Percentiles rank a stretch among this genome's conserved stretches.
phyloP scores from a whole-genome alignment of 225 moss, liverwort and hornwort genomes.

The Pseudisothecium myosuroides region DNA sequence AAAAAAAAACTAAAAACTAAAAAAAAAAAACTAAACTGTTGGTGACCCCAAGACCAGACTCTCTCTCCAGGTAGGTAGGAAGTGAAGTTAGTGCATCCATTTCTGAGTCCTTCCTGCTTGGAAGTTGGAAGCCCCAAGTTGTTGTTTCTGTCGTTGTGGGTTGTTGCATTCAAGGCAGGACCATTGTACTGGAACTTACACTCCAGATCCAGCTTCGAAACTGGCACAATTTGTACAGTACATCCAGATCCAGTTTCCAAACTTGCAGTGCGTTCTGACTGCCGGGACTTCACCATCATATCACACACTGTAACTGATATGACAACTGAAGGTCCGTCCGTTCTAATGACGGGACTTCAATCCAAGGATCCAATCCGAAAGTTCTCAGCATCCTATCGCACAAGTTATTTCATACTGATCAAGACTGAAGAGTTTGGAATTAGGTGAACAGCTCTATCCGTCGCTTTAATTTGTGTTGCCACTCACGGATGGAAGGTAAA shows the following conservation, averaged over 20 bases:
- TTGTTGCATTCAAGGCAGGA: not conserved
- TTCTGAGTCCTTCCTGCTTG: not conserved
- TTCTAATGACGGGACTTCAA: not conserved
- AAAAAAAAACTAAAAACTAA: too few species aligned
- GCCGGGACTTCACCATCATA: not conserved
- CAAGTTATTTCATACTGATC: not conserved
- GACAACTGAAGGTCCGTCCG: not conserved
- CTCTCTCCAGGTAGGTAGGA: not conserved
- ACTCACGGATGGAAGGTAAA: too few species aligned
- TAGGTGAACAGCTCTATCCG: not conserved
- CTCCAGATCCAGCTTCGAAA: not conserved
- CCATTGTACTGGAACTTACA: not conserved
- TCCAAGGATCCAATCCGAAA: not conserved
- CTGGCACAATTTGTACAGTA: not conserved
- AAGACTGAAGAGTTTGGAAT: not conserved
- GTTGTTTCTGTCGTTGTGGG: not conserved
- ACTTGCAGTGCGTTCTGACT: conserved; percentile 4
- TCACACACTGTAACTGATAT: not conserved
- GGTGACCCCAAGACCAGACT: not conserved
- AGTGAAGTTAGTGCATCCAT: not conserved
- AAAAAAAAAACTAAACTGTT: too few species aligned
- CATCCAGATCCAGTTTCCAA: not conserved
- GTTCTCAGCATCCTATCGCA: not conserved
- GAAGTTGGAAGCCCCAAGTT: not conserved
- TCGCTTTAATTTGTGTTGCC: not conserved